Conservation (phyloP, 2,329 filamentous ascomycete species). For the Colletotrichum navitas region DNA sequence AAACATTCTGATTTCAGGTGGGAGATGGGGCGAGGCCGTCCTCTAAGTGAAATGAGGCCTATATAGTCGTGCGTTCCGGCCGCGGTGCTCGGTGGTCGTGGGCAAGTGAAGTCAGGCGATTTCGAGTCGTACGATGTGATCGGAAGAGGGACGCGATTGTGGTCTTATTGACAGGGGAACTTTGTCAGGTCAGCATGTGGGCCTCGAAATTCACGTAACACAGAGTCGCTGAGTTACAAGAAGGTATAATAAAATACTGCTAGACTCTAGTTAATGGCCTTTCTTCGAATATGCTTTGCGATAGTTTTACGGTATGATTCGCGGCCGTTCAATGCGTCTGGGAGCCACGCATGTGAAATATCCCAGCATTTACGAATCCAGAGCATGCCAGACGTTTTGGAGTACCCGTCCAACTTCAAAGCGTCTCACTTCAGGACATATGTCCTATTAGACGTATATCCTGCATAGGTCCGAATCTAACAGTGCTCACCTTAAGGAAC, state of each 20-base stretch:
- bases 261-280: no score
- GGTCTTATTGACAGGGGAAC: background rate
- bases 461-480: no score
- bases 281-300: fast-evolving
- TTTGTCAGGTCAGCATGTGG: background rate
- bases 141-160: background rate
- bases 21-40: no score
- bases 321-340: background rate
- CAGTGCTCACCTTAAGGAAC: no score
- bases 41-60: background rate
- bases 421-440: fast-evolving
- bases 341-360: background rate
- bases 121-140: constrained; percentile 37
- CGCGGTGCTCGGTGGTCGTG: background rate
- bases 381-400: background rate
- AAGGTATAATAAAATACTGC: background rate
- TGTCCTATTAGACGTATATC: background rate
- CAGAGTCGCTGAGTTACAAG: no score
- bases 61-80: constrained; percentile 5
- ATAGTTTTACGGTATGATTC: no score
- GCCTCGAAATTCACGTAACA: background rate
- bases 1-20: constrained; percentile 16
- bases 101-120: constrained; percentile 31
- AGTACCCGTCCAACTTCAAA: background rate
- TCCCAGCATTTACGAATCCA: no score